Base-by-base conservation (phyloP, 805 yeast genomes). In the Groenewaldozyma salmanticensis region DNA sequence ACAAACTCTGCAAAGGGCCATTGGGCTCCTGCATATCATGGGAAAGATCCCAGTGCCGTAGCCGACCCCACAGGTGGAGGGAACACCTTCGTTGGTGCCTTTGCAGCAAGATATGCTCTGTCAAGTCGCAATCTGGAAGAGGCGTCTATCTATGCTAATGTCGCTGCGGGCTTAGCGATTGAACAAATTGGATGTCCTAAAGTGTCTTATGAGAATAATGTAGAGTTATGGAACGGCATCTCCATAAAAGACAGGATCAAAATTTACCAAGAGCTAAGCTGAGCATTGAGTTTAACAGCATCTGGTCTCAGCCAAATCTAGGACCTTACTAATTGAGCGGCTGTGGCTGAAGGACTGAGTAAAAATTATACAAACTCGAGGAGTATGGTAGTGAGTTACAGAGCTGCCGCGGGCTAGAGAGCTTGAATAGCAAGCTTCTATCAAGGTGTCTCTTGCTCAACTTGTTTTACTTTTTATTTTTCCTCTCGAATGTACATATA, bases 1-100 rank as follows among this genome's bases (percentile, higher is more conserved):
- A 19, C 19, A 27, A 9, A 36, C n/a, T 5, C n/a, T 59, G 0
- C 37, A 52, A 3, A 48, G 42, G 1, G 33, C 40, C 44, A 53
- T 7, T 74, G 82, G 75, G 69, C 75, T 18, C 88, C 92, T 0
- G 84, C 96, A 1, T 90, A 81, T 58, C 94, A 87, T 54, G 29
- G 29, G 20, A 18, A 34, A 13, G 29, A 21, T 15, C n/a, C n/a
- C n/a, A 37, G 42, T 17, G 16, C 34, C 2, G 48, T 87, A 0
- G 66, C 82, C 1, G 97, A 88, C 58, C 94, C 96, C 2, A 88
- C 96, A 0, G 97, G 97, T 0, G 95, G 94, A 15, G 97, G 97
- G 0, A 94, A 88, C 54, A 71, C 95, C 0, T 87, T 81, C 55
- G 74, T 85, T 39, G 96, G 96, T 1, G 94, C 83, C 0, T 72